Evolutionary conservation across 1,139 yeast species (phyloP).

Genomic region (Suhomyces ambrosiae): DNA sequence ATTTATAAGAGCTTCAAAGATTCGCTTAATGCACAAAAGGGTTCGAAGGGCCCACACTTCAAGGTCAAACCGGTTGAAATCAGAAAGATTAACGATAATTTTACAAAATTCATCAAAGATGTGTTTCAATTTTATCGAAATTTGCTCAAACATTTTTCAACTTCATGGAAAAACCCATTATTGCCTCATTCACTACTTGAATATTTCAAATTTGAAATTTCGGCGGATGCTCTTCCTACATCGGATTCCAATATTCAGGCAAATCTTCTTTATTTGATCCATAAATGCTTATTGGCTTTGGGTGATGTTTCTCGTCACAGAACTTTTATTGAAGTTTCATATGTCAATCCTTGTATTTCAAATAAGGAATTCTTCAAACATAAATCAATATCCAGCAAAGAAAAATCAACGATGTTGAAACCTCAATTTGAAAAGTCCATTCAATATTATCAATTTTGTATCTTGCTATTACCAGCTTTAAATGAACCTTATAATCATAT

Average conservation of each 20-base stretch:
- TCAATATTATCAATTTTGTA: conserved; percentile 53
- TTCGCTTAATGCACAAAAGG: neutral
- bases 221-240: conserved; percentile 19
- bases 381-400: conserved; percentile 38
- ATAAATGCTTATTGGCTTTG: conserved; percentile 55
- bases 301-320: conserved; percentile 66
- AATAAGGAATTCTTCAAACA: conserved; percentile 36
- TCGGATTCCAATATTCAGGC: conserved; percentile 33
- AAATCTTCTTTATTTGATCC: conserved; percentile 50
- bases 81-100: conserved; percentile 55
- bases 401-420: conserved; percentile 24
- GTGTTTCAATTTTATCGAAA: conserved; percentile 49
- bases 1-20: conserved; percentile 7
- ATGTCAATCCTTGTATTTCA: conserved; percentile 40
- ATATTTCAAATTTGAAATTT: conserved; percentile 25
- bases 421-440: conserved; percentile 38
- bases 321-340: conserved; percentile 46
- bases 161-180: conserved; percentile 37
- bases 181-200: conserved; percentile 32
- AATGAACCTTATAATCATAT: conserved; percentile 70
- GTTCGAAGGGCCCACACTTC: conserved; percentile 11
- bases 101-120: conserved; percentile 49
- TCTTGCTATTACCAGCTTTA: conserved; percentile 59
- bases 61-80: conserved; percentile 52
- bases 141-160: conserved; percentile 39